These are phyloP conservation scores for Hemisphaericaspora subhashii DNA, from an alignment of 1,139 yeast species.

Conservation along the genomic window DNA sequence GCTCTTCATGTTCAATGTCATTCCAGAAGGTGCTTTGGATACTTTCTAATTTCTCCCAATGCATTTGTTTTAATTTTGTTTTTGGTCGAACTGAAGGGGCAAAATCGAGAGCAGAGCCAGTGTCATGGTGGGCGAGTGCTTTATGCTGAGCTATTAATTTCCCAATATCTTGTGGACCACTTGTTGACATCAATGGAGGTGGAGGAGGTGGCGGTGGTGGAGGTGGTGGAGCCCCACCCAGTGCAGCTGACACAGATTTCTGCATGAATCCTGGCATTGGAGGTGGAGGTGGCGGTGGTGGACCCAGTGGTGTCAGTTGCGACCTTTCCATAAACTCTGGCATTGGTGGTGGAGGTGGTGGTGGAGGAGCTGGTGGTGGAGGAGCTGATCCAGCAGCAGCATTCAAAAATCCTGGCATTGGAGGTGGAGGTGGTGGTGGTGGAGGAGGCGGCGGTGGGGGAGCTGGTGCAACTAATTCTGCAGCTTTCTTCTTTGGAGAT, in stretches of 20 bases:
- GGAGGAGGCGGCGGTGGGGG: constrained; percentile 24
- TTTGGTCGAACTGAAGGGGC: constrained; percentile 47
- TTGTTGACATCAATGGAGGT: constrained; percentile 4
- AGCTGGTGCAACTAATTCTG: too few species aligned
- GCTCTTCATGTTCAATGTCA: constrained; percentile 46
- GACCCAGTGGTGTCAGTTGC: background rate
- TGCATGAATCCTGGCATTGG: constrained; percentile 8
- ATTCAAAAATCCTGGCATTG: constrained; percentile 23
- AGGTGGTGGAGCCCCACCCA: constrained; percentile 10
- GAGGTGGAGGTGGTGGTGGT: constrained; percentile 38
- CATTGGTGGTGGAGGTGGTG: constrained; percentile 24
- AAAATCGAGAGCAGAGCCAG: background rate
- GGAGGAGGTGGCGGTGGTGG: constrained; percentile 8
- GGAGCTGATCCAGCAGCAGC: constrained; percentile 17
- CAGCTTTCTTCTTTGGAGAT: too few species aligned
- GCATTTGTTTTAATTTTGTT: constrained; percentile 81
- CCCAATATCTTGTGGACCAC: too few species aligned
- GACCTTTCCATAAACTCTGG: constrained; percentile 8
- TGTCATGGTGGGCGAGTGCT: background rate
- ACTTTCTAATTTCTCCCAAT: constrained; percentile 83
- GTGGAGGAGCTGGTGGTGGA: constrained; percentile 27
- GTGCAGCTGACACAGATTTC: constrained; percentile 1
- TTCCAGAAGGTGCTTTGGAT: constrained; percentile 83
- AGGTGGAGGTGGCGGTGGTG: constrained; percentile 7
- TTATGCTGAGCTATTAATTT: background rate